Evolutionary conservation across 2,329 filamentous ascomycete genomes (phyloP), one percentile per base, ranked within the genome.

Genomic region (Tolypocladium nubicola): DNA sequence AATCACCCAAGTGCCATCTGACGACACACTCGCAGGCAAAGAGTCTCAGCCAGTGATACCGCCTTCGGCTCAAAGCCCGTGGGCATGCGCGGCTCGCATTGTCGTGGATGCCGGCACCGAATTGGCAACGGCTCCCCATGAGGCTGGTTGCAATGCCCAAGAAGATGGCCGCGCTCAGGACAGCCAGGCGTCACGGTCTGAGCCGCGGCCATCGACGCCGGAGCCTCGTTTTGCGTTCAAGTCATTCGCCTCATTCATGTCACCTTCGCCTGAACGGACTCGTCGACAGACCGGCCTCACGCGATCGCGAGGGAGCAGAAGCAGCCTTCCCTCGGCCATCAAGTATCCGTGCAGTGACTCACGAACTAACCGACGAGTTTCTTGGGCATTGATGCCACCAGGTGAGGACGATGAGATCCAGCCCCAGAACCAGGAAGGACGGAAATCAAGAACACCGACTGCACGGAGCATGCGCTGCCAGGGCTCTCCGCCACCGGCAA

Each of bases 191-290:
- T 54, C 57, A 7, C 37, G 52, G 21, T 4, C 30, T 16, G 35
- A 40, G 49, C 35, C 33, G 21, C 64, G 67, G 58, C 62, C 71
- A 38, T 68, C 70, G 2, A 78, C 76, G 0, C 75, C 78, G 7
- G 76, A 81, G 54, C 73, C 76, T 16, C 74, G 74, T 5, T 70
- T 80, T 37, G 76, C 75, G 0, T 71, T 81, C 62, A 80, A 78
- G 60, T 74, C 79, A 0, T 82, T 83, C 63, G 73, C 77, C 1
- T 74, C 75, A 1, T 82, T 82, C 63, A 75, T 79, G 63, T 77
- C 77, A 0, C 75, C 77, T 1, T 79, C 79, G 0, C 76, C 79
- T 1, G 70, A 74, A 45, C 69, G 63, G n/a, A 61, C 60, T 16
- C 60, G 63, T 35, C 61, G 59, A 33, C 50, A 58, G 59, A 56